phyloP scores from a whole-genome alignment of 495 filamentous ascomycete genomes.

The Aspergillus baeticus region DNA sequence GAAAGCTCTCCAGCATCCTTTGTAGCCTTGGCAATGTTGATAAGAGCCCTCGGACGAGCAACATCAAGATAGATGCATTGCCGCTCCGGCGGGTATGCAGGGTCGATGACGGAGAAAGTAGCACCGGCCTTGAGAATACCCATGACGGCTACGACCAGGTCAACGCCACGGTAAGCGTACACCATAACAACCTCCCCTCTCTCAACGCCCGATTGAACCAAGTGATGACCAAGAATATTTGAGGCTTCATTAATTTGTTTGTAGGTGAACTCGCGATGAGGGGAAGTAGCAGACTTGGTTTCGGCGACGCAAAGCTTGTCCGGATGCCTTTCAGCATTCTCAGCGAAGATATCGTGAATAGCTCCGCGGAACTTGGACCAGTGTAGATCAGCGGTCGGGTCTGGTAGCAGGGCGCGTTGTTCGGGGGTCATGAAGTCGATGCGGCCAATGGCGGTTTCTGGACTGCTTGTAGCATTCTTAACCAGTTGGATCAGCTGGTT shows the following conservation, averaged over 20 bases:
- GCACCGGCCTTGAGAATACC: slow-evolving; percentile 54
- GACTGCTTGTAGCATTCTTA: slow-evolving; percentile 40
- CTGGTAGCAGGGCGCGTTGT: slow-evolving; percentile 55
- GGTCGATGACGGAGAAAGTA: slow-evolving; percentile 70
- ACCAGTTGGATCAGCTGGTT: slow-evolving; percentile 45
- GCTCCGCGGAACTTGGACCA: slow-evolving; percentile 81
- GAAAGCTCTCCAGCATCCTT: slow-evolving; percentile 71
- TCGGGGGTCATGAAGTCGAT: slow-evolving; percentile 50
- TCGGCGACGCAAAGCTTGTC: slow-evolving; percentile 81
- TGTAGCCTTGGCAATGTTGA: slow-evolving; percentile 78
- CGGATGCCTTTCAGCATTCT: slow-evolving; percentile 72
- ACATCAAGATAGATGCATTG: slow-evolving; percentile 93
- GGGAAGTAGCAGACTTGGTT: slow-evolving; percentile 61
- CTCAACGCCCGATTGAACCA: slow-evolving; percentile 69
- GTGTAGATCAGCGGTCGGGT: slow-evolving; percentile 74
- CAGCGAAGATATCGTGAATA: slow-evolving; percentile 75
- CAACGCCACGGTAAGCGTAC: slow-evolving; percentile 72
- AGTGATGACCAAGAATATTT: slow-evolving; percentile 75
- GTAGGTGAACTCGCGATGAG: slow-evolving; percentile 77
- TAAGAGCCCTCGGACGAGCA: slow-evolving; percentile 73
- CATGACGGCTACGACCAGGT: slow-evolving; percentile 52
- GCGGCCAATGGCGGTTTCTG: slow-evolving; percentile 44
- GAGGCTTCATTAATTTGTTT: slow-evolving; percentile 82
- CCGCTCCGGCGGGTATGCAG: slow-evolving; percentile 80
- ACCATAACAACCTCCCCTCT: slow-evolving; percentile 92